Evolutionary conservation across 371 early-diverging fungal genomes (phyloP).

Genomic region (Umbelopsis sp.): DNA sequence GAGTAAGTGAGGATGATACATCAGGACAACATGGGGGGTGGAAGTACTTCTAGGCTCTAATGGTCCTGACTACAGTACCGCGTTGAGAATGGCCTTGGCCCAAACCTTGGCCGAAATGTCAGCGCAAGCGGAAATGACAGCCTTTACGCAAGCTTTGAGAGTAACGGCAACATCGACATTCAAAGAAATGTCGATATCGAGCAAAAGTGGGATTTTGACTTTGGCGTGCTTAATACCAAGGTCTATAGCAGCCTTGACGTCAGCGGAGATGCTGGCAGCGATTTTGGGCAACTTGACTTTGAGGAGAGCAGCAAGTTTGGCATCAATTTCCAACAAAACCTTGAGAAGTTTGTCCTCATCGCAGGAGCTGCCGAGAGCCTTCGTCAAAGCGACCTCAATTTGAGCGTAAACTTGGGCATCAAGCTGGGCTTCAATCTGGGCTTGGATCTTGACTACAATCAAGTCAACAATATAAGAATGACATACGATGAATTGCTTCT

Average conservation of each 20-base stretch:
- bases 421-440: constrained; percentile 24
- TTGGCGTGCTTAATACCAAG: constrained; percentile 28
- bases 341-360: constrained; percentile 28
- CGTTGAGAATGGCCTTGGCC: constrained; percentile 11
- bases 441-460: constrained; percentile 26
- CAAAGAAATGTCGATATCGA: constrained; percentile 6
- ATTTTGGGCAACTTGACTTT: constrained; percentile 32
- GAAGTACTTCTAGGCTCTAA: not conserved
- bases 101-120: not conserved
- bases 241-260: constrained; percentile 25
- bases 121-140: constrained; percentile 7
- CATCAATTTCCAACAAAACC: constrained; percentile 29
- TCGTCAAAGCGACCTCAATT: constrained; percentile 22
- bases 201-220: constrained; percentile 26
- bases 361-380: constrained; percentile 18
- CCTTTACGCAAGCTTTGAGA: constrained; percentile 20
- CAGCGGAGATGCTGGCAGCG: constrained; percentile 21
- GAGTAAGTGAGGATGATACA: not conserved
- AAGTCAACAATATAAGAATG: not conserved
- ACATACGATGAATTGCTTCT: not conserved
- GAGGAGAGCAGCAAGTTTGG: constrained; percentile 27
- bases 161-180: constrained; percentile 23
- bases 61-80: not conserved
- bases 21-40: not conserved
- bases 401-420: constrained; percentile 26